Evolutionary conservation across 1,284 basidiomycete genomes (phyloP), one percentile per base, ranked within the genome.

Genomic region (Leccinum colubrinum): DNA sequence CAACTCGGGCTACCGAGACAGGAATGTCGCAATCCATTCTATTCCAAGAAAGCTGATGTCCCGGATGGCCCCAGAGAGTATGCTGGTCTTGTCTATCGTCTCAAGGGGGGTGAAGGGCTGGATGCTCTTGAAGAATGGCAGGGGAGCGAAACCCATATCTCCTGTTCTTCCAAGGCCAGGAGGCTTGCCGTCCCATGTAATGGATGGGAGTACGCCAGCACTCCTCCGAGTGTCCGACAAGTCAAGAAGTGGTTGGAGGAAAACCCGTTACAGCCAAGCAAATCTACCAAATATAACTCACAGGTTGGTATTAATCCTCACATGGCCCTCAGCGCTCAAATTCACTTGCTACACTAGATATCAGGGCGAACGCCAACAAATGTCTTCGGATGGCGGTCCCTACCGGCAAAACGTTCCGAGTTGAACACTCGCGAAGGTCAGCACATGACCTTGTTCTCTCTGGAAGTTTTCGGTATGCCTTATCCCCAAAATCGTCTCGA

Each of bases 401-500:
- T 85, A 5, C 83, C 86, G 35, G 76, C 77, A 12, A 78, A 66
- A 33, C 67, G 62, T 68, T 77, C 79, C 11, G 74, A 78, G 3
- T 74, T 76, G 12, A 71, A 76, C 3, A 71, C 77, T 4, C 84
- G 91, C 27, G 87, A 87, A 71, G 85, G 83, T 61, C 87, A 91
- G 66, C 83, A 84, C 70, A 94, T 98, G 90, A 86, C 90, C 0
- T 79, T 93, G 8, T 76, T 98, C 52, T 86, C 90, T 3, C 72
- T 98, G 54, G 97, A 98, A 74, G 77, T 95, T 1, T 93, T 95
- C 71, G 91, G 94, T 91, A 63, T 66, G 83, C 66, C 7, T 43
- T 41, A 3, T 22, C 50, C 14, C 22, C 27, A 11, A 25, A 25
- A 20, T 20, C 7, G 6, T 25, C n/a, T 48, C 9, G 2, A 43